These are phyloP conservation scores for Pseudogymnoascus sp. DNA, from an alignment of 2,329 filamentous ascomycete genomes.

Conservation along the genomic window DNA sequence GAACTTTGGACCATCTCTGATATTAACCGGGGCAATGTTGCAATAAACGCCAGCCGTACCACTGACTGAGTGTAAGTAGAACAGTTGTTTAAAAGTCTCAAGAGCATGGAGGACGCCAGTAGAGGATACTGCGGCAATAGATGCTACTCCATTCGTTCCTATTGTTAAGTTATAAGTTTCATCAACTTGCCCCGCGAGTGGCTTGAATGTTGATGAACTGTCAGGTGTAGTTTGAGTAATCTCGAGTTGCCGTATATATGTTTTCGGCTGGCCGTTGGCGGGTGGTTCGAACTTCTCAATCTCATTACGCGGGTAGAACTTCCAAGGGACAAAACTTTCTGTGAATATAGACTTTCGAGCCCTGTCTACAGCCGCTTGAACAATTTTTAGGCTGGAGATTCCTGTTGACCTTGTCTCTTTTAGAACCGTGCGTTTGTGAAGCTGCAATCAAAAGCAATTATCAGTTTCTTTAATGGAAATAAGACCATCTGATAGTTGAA, in stretches of 20 bases:
- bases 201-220: slow-evolving; percentile 45
- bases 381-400: slow-evolving; percentile 40
- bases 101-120: slow-evolving; percentile 65
- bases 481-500: slow-evolving; percentile 18
- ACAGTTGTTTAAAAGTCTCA: slow-evolving; percentile 70
- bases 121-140: slow-evolving; percentile 55
- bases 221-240: slow-evolving; percentile 54
- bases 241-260: slow-evolving; percentile 47
- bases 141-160: slow-evolving; percentile 46
- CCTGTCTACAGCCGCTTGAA: slow-evolving; percentile 48
- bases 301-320: slow-evolving; percentile 53
- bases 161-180: slow-evolving; percentile 67
- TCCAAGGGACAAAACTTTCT: slow-evolving; percentile 68
- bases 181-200: slow-evolving; percentile 55
- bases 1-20: slow-evolving; percentile 67
- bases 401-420: background rate
- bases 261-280: slow-evolving; percentile 32
- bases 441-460: slow-evolving; percentile 19
- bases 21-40: slow-evolving; percentile 57
- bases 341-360: slow-evolving; percentile 56
- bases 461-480: slow-evolving; percentile 21
- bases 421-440: slow-evolving; percentile 12
- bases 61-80: slow-evolving; percentile 56
- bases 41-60: slow-evolving; percentile 54
- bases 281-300: slow-evolving; percentile 55